Evolutionary conservation across 257 asterid species (phyloP), one percentile per base, ranked within the genome.

Genomic region (Nicotiana knightiana): DNA sequence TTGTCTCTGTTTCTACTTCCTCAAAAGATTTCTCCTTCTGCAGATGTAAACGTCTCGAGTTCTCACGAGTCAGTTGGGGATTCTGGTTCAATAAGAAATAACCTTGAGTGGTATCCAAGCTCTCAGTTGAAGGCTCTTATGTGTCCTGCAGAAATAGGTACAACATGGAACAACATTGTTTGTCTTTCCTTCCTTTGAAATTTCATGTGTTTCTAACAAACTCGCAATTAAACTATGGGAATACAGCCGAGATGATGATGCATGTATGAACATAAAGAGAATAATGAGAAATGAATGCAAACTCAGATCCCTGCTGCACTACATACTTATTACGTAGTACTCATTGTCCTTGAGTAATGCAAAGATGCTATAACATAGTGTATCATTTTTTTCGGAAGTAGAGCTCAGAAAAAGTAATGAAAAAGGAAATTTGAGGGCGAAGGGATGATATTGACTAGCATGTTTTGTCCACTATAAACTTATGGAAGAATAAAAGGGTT

Each of bases 121-220:
- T 57, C 64, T 85, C 88, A 33, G 46, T 81, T 68, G 9, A 37
- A 80, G 63, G 57, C 43, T 76, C 43, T 63, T 59, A 62, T 81
- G n/a, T 46, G 81, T 61, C 83, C 89, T 35, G 76, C 87, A 43
- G 87, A 86, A 83, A 82, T 77, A 62, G 92, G 94, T 88, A 89
- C 71, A 16, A 71, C 61, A 17, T 43, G 75, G 79, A 68, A 54
- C 81, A 43, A 13, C 63, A 16, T 39, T 26, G 6, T 62, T 61
- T 46, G 39, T 26, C 48, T 79, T 17, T 57, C 46, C 35, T 15
- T 17, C 79, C 35, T 65, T 80, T 61, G 79, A 71, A 71, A 46
- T 24, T 11, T 71, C 81, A 33, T 67, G 82, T 43, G 67, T 76
- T 73, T 80, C 37, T 84, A 76, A 53, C 79, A 24, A 66, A 77